Percentiles rank a stretch among this genome's conserved stretches.
Evolutionary conservation across 2,329 filamentous ascomycete species (phyloP).

Genomic region (Escovopsis sp.): DNA sequence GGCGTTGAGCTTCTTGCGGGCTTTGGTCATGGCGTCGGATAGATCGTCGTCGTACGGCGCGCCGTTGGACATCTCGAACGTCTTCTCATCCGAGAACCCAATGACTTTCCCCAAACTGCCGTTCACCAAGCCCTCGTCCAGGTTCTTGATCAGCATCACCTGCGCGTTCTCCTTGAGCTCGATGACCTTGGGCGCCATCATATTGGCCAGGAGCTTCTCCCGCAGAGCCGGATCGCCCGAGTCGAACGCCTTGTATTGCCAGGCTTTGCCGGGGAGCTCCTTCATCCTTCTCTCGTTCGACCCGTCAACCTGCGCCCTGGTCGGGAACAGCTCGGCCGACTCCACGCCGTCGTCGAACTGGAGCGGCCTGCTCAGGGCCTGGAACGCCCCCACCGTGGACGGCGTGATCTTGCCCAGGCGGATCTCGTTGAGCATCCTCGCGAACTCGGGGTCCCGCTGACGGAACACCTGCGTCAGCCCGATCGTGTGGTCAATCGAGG

Average conservation of each 20-base stretch:
- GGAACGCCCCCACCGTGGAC: constrained; percentile 65
- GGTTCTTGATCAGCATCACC: constrained; percentile 99
- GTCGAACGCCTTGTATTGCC: constrained; percentile 61
- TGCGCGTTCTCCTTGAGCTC: constrained; percentile 83
- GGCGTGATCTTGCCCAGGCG: constrained; percentile 67
- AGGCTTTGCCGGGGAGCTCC: constrained; percentile 50
- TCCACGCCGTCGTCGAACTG: constrained; percentile 56
- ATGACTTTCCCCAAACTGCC: constrained; percentile 77
- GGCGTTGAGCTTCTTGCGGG: constrained; percentile 41
- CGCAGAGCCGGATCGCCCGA: constrained; percentile 55
- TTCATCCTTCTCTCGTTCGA: constrained; percentile 66
- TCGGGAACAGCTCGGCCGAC: constrained; percentile 79
- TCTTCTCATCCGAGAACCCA: constrained; percentile 24
- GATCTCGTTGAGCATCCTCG: constrained; percentile 96
- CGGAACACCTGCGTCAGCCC: constrained; percentile 91
- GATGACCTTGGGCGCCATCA: constrained; percentile 78
- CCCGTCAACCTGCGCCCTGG: constrained; percentile 71
- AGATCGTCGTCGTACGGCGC: constrained; percentile 28
- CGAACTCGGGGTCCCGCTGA: constrained; percentile 80
- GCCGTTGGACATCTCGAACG: constrained; percentile 23
- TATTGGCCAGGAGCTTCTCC: constrained; percentile 68
- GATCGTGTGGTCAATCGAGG: constrained; percentile 88
- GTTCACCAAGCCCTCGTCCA: constrained; percentile 87
- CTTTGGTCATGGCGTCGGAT: constrained; percentile 28
- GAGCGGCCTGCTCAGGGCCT: constrained; percentile 53